Evolutionary conservation across 2,329 filamentous ascomycete genomes (phyloP).

Genomic region (Aspergillus sp.): DNA sequence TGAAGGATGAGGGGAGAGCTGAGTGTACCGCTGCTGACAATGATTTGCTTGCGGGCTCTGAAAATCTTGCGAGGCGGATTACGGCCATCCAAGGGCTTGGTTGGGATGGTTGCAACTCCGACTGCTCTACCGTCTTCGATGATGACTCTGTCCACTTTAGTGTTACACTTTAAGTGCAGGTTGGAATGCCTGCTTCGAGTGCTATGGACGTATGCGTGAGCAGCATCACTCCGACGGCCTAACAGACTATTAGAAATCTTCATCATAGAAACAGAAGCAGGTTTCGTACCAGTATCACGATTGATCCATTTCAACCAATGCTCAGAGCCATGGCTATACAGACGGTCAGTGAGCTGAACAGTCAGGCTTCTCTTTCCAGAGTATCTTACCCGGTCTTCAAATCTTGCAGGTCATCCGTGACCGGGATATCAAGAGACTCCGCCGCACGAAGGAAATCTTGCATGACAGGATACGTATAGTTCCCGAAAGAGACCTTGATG

Average conservation of each 20-base stretch:
- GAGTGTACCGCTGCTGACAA: constrained; percentile 65
- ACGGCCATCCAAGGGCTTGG: constrained; percentile 58
- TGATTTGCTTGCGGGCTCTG: constrained; percentile 65
- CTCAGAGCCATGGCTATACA: constrained; percentile 57
- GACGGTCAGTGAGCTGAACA: not conserved
- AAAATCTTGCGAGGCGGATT: constrained; percentile 52
- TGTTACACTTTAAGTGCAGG: constrained; percentile 66
- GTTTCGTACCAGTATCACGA: constrained; percentile 42
- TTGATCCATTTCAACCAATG: constrained; percentile 88
- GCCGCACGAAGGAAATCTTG: constrained; percentile 69
- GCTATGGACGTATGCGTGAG: constrained; percentile 70
- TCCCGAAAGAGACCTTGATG: constrained; percentile 75
- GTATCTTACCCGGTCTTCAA: constrained; percentile 39
- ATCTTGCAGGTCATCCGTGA: constrained; percentile 71
- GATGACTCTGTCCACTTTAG: constrained; percentile 70
- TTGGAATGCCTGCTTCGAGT: constrained; percentile 65
- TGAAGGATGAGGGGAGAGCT: constrained; percentile 70
- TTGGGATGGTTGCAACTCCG: constrained; percentile 62
- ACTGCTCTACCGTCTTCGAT: constrained; percentile 66
- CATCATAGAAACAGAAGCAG: no score
- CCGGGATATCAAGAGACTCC: constrained; percentile 67
- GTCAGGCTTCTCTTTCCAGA: not conserved
- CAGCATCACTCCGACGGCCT: constrained; percentile 68
- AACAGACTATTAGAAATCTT: constrained; percentile 33
- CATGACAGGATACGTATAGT: constrained; percentile 75